Base-by-base conservation (phyloP, 495 filamentous ascomycete species). In the Alectoria sarmentosa region DNA sequence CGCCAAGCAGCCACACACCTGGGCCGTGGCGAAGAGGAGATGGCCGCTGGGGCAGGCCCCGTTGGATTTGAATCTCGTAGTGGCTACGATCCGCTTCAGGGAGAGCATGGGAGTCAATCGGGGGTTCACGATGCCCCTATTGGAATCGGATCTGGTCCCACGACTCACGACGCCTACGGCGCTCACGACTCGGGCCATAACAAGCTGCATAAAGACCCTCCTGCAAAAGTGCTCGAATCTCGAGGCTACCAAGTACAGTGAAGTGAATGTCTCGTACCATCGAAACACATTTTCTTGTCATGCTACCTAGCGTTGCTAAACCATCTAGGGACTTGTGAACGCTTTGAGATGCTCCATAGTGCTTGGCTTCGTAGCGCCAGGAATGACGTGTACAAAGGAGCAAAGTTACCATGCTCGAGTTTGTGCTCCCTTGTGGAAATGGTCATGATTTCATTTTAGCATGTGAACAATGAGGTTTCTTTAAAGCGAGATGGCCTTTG, bases 121-220 rank as follows among this genome's bases (percentile, higher is more conserved):
- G 60, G 26, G 17, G 36, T 62, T 34, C 49, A 62, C 54, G 67
- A 66, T 30, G 30, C 34, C 15, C 32, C 58, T 42, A 62, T 65
- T n/a, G 54, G 64, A 8, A 61, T 61, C 42, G 67, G 66, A 37
- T 52, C 46, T 57, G 66, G 62, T 17, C 65, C 36, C 30, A 69
- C 67, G 5, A 69, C 67, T 11, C 67, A 69, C 49, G 67, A 66
- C 28, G 67, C 67, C 41, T 69, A 69, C 41, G 64, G 62, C 39
- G 59, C 63, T 21, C 41, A 61, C 8, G 67, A 66, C 17, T 55
- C 30, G 34, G 63, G 67, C 38, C 67, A 63, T 15, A 69, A 69
- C 59, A 69, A 66, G 60, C 30, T 69, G 59, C 67, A 69, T 34
- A 69, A 69, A 59, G 62, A 64, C 36, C 62, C 62, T 3, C 62